A percentile compares a stretch with the other conserved stretches of the same genome.
Conservation (phyloP, 768 basidiomycete genomes). For the Saitozyma podzolica region DNA sequence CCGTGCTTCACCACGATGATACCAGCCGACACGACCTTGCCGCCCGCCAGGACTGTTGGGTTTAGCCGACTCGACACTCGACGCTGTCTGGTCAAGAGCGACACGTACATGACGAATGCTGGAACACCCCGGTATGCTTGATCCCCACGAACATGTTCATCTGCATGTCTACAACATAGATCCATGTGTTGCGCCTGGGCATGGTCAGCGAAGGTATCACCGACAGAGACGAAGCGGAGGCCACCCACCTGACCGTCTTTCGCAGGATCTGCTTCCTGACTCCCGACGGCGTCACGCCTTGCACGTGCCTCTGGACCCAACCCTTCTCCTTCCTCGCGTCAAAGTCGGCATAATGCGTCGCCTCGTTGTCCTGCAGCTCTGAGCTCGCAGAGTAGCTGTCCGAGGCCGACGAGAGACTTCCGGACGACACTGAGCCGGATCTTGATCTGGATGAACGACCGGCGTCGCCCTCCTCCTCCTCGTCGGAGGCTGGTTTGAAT, state of each 20-base stretch:
- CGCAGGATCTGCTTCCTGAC: slow-evolving; percentile 60
- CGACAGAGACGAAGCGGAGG: neutral
- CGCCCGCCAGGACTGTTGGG: slow-evolving; percentile 38
- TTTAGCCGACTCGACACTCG: neutral
- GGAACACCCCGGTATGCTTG: slow-evolving; percentile 65
- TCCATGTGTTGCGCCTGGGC: slow-evolving; percentile 63
- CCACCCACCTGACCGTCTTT: slow-evolving; percentile 58
- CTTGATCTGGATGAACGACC: too few relatives aligned
- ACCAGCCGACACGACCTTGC: slow-evolving; percentile 66
- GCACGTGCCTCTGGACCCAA: slow-evolving; percentile 54
- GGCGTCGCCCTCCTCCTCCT: neutral
- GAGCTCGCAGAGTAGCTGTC: slow-evolving; percentile 34
- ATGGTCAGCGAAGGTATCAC: slow-evolving; percentile 21
- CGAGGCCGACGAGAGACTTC: slow-evolving; percentile 14
- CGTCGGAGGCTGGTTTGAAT: neutral
- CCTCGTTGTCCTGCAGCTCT: slow-evolving; percentile 42
- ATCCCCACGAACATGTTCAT: slow-evolving; percentile 68
- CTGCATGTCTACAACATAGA: slow-evolving; percentile 63
- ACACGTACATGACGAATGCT: slow-evolving; percentile 62
- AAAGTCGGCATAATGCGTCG: slow-evolving; percentile 41
- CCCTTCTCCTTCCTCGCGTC: slow-evolving; percentile 24
- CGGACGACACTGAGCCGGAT: too few relatives aligned
- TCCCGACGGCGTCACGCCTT: slow-evolving; percentile 60
- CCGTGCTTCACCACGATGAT: slow-evolving; percentile 67
- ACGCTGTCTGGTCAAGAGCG: neutral